Evolutionary conservation across 2,329 filamentous ascomycete species (phyloP), one percentile per base, ranked within the genome.

Genomic region (Colletotrichum sp.): DNA sequence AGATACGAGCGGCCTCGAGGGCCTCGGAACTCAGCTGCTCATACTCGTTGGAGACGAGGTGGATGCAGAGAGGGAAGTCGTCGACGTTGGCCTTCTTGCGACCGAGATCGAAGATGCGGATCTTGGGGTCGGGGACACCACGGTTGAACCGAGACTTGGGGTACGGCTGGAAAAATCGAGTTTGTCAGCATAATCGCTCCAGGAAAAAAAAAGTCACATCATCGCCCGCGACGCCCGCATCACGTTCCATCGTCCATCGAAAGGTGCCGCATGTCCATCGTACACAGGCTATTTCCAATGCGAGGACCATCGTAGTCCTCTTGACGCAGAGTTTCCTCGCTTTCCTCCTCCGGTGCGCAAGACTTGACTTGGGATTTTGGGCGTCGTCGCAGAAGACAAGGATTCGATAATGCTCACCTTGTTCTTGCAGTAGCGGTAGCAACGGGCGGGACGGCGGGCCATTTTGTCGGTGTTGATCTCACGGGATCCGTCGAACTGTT

Each of bases 391-490:
- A 39, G 26, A 28, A 39, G 66, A 65, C 36, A 64, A 75, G 34
- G 57, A 18, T 32, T 28, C 55, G 36, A 34, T 28, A 65, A 34
- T 57, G 68, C 94, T 90, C 87, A 98, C 96, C 96, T 98, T 98
- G 94, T 99, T 99, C 95, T 99, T 99, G 96, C 97, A 99, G 95
- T 99, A 99, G 87, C 97, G 94, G 93, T 98, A 99, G 92, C 97
- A 99, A 92, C 97, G 95, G 87, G 97, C 97, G 87, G 97, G 97
- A 95, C 97, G 96, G 90, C 97, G 96, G 87, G 97, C 97, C 97
- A 99, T 99, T 92, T 94, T 96, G 94, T 93, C 92, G 89, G 91
- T 78, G 90, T 89, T 92, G 74, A 76, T 76, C 74, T 76, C 71
- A 39, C 83, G 81, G 83, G 83, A 79, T 83, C 84, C 74, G 71